Evolutionary conservation across 257 asterid genomes (phyloP).

Genomic region (Fraxinus quadrangulata): DNA sequence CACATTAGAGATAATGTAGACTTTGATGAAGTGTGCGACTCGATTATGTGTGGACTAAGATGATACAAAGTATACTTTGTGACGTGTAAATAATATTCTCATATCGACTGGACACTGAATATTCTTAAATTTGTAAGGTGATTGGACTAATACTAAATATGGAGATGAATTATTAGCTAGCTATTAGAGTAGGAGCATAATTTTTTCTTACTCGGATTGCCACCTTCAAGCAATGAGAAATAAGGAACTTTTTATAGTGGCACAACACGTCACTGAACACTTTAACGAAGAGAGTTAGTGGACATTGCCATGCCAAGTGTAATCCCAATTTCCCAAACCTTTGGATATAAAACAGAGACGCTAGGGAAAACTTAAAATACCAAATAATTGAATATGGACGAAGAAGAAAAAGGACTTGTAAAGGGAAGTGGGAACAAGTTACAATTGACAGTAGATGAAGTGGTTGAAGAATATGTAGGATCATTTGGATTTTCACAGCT

Average conservation of each 20-base stretch:
- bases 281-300: constrained; percentile 23
- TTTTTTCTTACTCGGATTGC: constrained; percentile 44
- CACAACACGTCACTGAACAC: constrained; percentile 38
- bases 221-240: constrained; percentile 32
- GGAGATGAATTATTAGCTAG: background rate
- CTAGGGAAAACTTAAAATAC: background rate
- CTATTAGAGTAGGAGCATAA: constrained; percentile 3
- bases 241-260: constrained; percentile 29
- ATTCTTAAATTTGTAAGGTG: background rate
- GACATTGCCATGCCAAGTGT: constrained; percentile 23
- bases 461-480: constrained; percentile 58
- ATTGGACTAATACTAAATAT: background rate
- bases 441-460: constrained; percentile 58
- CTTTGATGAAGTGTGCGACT: background rate
- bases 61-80: background rate
- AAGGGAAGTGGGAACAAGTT: constrained; percentile 31
- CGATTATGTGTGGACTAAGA: too few species aligned
- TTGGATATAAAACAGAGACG: background rate
- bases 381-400: constrained; percentile 32
- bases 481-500: constrained; percentile 65
- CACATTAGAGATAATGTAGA: background rate
- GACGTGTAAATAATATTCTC: background rate
- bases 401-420: constrained; percentile 37
- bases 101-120: background rate
- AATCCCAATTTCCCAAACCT: constrained; percentile 24